phyloP scores from a whole-genome alignment of 2,329 filamentous ascomycete species.

The Hymenoscyphus scutula region DNA sequence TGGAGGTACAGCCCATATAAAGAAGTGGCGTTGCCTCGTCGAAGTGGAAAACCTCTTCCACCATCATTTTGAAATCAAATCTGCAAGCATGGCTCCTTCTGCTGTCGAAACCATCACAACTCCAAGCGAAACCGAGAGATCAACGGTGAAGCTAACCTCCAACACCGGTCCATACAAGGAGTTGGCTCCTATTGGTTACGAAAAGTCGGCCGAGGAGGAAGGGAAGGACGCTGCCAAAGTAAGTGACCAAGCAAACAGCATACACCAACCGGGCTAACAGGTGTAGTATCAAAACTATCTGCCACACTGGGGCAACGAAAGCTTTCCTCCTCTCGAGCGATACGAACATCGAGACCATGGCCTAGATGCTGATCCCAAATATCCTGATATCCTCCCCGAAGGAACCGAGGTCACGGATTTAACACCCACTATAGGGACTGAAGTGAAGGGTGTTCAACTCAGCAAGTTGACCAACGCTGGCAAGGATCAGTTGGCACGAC shows the following conservation, averaged over 20 bases:
- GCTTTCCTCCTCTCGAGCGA: constrained; percentile 62
- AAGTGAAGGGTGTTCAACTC: constrained; percentile 69
- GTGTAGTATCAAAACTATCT: constrained; percentile 67
- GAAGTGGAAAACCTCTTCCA: not conserved
- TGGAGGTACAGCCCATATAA: constrained; percentile 1
- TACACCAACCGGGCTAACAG: not conserved
- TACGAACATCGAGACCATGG: constrained; percentile 76
- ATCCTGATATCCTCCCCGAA: constrained; percentile 63
- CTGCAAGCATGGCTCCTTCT: constrained; percentile 32
- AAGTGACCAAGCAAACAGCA: not conserved
- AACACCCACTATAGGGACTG: constrained; percentile 71
- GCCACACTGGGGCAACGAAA: constrained; percentile 63
- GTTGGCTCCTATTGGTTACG: constrained; percentile 32
- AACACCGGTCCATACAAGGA: constrained; percentile 34
- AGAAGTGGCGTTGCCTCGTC: not conserved
- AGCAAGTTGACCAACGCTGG: constrained; percentile 64
- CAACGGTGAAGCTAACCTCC: constrained; percentile 25
- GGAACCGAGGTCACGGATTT: constrained; percentile 56
- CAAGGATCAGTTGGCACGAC: constrained; percentile 74
- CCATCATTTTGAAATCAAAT: constrained; percentile 1
- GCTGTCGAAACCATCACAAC: constrained; percentile 30
- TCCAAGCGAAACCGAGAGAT: constrained; percentile 15
- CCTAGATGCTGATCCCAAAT: constrained; percentile 68
- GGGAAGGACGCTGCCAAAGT: constrained; percentile 34
- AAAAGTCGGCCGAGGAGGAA: constrained; percentile 33